Percentiles rank a stretch among this genome's conserved stretches.
phyloP scores from a whole-genome alignment of 495 filamentous ascomycete species.

The Penicillium diatomitis region DNA sequence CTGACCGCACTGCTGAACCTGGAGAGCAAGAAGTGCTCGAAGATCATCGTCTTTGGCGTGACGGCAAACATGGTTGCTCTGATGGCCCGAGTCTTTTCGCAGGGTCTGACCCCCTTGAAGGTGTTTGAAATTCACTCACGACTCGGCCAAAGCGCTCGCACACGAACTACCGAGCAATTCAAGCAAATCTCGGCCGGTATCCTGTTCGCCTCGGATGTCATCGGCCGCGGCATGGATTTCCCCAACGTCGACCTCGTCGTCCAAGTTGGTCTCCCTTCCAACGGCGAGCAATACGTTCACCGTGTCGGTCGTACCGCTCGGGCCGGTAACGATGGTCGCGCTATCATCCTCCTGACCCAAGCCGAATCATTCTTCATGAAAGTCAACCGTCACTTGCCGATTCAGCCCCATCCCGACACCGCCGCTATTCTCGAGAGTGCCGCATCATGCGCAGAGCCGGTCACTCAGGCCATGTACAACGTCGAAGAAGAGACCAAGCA shows the following conservation, averaged over 20 bases:
- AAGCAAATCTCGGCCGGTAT: conserved; percentile 45
- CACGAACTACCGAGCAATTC: conserved; percentile 50
- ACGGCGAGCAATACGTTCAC: conserved; percentile 79
- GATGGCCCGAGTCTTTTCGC: conserved; percentile 39
- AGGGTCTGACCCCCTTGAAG: conserved; percentile 32
- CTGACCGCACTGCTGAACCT: conserved; percentile 37
- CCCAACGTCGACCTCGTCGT: conserved; percentile 87
- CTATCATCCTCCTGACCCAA: conserved; percentile 52
- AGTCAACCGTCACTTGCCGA: conserved; percentile 44
- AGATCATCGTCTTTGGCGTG: conserved; percentile 61
- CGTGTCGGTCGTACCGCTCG: conserved; percentile 66
- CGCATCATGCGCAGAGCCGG: conserved; percentile 8
- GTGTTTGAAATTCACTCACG: conserved; percentile 54
- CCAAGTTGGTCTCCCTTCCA: conserved; percentile 65
- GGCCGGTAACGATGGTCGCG: conserved; percentile 59
- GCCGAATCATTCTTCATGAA: conserved; percentile 52
- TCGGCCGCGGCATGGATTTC: conserved; percentile 85
- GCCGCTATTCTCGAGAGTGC: conserved; percentile 26
- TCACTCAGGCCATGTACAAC: conserved; percentile 25
- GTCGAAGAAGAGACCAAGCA: conserved; percentile 41
- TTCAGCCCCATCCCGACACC: conserved; percentile 41
- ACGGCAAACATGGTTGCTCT: conserved; percentile 56
- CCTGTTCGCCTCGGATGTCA: conserved; percentile 60
- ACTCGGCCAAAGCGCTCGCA: conserved; percentile 48
- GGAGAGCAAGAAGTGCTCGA: conserved; percentile 41